Evolutionary conservation across 139 green algal species (phyloP), one percentile per base, ranked within the genome.

Genomic region (Marvania coccoides): DNA sequence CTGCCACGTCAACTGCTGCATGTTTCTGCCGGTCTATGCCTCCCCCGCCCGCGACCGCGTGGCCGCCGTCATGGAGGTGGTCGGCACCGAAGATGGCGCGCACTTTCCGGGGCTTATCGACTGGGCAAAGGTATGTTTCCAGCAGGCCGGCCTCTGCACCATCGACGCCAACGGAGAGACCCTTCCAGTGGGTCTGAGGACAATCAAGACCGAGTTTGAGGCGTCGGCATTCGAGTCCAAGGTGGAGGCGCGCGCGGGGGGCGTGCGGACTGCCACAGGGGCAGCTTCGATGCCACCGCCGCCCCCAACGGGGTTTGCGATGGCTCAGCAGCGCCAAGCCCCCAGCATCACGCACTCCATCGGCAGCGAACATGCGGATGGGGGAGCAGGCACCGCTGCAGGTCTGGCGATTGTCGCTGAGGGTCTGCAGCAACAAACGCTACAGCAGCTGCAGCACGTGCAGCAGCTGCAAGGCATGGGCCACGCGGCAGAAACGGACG

Each of bases 61-160:
- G 2, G 60, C 91, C 40, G 87, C 67, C 1, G 83, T 94, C 15
- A 87, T 94, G 57, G 87, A 94, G 69, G 76, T 94, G 34, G 77
- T 87, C 38, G 78, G 86, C 60, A 81, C 73, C 6, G 87, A 90
- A 28, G 65, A 63, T 19, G 76, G 88, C 39, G 83, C 84, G 9
- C 63, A 71, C 9, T 93, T 93, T 55, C 72, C 80, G 2, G 63
- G 59, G 1, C 63, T 90, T 1, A 59, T 90, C 14, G 75, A 71
- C 28, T 74, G 76, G 60, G 15, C 48, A 2, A 3, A 12, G 36
- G 36, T 53, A 29, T 9, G 23, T 58, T 29, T 54, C 28, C 6
- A 85, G 67, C 62, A 59, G 23, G 67, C 82, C 24, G 53, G 60
- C 6, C 72, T 92, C 47, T 81, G 45, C 60, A 91, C 81, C 2